phyloP scores from a whole-genome alignment of 768 basidiomycete genomes.

The Kwoniella shandongensis region DNA sequence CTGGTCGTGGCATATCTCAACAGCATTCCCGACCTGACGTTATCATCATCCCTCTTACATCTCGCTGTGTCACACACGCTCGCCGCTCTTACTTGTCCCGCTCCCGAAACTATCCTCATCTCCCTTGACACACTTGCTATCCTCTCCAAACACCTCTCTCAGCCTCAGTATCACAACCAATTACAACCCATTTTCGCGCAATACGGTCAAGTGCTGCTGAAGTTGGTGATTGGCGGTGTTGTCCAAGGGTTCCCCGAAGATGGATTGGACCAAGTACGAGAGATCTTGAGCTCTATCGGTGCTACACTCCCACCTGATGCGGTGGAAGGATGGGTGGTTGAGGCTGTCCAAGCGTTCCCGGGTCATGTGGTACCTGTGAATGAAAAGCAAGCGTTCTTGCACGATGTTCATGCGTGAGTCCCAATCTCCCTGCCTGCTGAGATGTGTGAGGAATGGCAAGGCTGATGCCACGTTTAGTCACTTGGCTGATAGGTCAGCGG shows the following conservation, averaged over 20 bases:
- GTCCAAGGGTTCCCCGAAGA: conserved; percentile 89
- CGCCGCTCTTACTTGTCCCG: conserved; percentile 76
- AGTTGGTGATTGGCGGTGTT: conserved; percentile 71
- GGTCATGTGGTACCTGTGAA: conserved; percentile 62
- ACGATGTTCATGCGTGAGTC: conserved; percentile 73
- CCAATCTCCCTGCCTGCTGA: neutral
- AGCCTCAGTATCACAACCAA: conserved; percentile 13
- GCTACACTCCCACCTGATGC: conserved; percentile 68
- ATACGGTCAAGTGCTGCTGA: conserved; percentile 67
- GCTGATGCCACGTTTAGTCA: conserved; percentile 17
- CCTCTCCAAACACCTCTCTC: conserved; percentile 62
- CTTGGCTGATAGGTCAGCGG: conserved; percentile 13
- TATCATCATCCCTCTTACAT: conserved; percentile 74
- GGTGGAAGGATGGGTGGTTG: conserved; percentile 70
- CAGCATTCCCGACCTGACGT: conserved; percentile 70
- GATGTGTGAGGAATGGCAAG: neutral
- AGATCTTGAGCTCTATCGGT: conserved; percentile 65
- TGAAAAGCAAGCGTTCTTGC: conserved; percentile 70
- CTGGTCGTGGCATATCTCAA: conserved; percentile 70
- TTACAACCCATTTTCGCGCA: conserved; percentile 55
- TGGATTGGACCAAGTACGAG: conserved; percentile 67
- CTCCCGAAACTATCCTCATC: conserved; percentile 75
- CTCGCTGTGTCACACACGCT: conserved; percentile 73
- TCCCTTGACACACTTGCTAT: conserved; percentile 74
- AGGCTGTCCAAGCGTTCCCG: conserved; percentile 70